Evolutionary conservation across 2,329 filamentous ascomycete genomes (phyloP).

Genomic region (Ophiognomonia clavigignenti-juglandacearum): DNA sequence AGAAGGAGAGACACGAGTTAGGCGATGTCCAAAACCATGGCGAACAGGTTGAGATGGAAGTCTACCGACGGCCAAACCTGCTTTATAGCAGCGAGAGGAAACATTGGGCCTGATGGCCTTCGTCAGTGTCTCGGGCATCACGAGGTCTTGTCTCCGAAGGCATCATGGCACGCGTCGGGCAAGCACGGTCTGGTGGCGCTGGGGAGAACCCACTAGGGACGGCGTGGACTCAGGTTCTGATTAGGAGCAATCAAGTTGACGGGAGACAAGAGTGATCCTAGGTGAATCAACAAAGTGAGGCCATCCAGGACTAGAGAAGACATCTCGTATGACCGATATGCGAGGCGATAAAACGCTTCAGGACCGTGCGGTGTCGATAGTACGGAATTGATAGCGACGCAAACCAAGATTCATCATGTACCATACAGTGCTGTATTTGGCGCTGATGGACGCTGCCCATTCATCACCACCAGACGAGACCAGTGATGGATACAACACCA

Average conservation of each 20-base stretch:
- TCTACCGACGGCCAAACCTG: slow-evolving; percentile 5
- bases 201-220: not conserved
- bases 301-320: not conserved
- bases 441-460: no score
- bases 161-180: not conserved
- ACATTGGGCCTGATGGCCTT: not conserved
- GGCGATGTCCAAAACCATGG: slow-evolving; percentile 5
- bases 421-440: not conserved
- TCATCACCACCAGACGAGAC: no score
- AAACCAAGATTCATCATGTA: not conserved
- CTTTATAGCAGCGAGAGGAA: slow-evolving; percentile 11
- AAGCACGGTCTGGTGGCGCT: slow-evolving; percentile 6
- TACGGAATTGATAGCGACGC: not conserved
- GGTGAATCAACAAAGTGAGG: slow-evolving; percentile 9
- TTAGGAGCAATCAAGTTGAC: slow-evolving; percentile 9
- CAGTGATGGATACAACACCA: no score
- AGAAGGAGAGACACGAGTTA: slow-evolving; percentile 15
- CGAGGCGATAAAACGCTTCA: no score
- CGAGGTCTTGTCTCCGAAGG: slow-evolving; percentile 1
- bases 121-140: slow-evolving; percentile 10
- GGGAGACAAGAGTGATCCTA: slow-evolving; percentile 13
- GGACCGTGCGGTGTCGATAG: not conserved
- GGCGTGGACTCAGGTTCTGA: slow-evolving; percentile 11
- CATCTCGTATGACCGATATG: slow-evolving; percentile 1
- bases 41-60: not conserved